Evolutionary conservation across 345 rosid species (phyloP).

Genomic region (Alliaria petiolata): DNA sequence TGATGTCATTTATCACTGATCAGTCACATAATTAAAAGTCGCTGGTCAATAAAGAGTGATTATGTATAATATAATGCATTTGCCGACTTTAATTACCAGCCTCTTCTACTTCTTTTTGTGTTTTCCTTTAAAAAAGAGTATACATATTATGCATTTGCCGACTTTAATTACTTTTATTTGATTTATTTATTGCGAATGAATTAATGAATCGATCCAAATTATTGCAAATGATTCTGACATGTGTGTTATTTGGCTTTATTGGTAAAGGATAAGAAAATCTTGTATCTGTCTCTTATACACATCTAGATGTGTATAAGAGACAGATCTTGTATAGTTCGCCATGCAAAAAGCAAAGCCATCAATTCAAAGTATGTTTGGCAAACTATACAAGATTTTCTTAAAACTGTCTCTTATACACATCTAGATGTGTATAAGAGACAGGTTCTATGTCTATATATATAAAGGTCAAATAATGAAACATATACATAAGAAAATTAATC

Average conservation of each 20-base stretch:
- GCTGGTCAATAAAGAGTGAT: slow-evolving; percentile 15
- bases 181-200: background rate
- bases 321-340: no score
- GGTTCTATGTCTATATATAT: no score
- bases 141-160: background rate
- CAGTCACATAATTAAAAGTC: background rate
- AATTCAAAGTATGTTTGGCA: no score
- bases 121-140: background rate
- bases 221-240: background rate
- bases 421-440: no score
- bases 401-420: no score
- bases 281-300: no score
- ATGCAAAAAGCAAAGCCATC: no score
- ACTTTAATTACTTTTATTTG: background rate
- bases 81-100: no score
- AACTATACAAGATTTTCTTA: no score
- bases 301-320: no score
- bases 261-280: slow-evolving; percentile 12
- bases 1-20: background rate
- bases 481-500: no score
- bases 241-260: slow-evolving; percentile 8
- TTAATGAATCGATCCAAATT: background rate
- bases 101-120: background rate
- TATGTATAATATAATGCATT: background rate
- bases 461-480: no score